phyloP scores from a whole-genome alignment of 1,284 basidiomycete species.

The Apiotrichum mycotoxinovorans region DNA sequence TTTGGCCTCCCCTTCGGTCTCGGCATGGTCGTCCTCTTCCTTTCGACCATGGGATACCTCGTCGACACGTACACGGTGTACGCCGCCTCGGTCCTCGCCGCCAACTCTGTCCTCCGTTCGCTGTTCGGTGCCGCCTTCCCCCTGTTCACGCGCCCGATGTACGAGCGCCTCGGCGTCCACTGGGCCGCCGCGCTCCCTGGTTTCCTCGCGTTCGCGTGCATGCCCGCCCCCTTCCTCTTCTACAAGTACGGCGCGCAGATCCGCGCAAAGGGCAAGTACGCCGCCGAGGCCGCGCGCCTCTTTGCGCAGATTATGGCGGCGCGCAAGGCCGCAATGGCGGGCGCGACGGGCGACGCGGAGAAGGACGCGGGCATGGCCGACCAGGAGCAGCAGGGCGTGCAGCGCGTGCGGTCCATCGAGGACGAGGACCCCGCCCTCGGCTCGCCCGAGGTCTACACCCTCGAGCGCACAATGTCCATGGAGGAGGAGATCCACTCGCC shows the following conservation, averaged over 20 bases:
- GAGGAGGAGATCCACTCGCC: conserved; percentile 17
- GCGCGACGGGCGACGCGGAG: conserved; percentile 12
- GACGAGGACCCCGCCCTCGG: conserved; percentile 7
- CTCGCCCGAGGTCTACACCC: conserved; percentile 17
- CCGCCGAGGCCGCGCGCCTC: conserved; percentile 39
- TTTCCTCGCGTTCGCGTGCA: conserved; percentile 58
- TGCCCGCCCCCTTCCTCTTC: conserved; percentile 56
- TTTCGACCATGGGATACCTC: conserved; percentile 60
- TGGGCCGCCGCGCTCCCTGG: conserved; percentile 67
- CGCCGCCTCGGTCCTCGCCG: conserved; percentile 61
- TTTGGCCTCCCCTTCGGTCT: conserved; percentile 63
- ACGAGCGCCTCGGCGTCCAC: conserved; percentile 58
- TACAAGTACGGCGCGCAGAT: conserved; percentile 58
- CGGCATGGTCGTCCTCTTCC: conserved; percentile 61
- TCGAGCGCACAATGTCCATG: conserved; percentile 21
- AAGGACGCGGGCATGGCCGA: conserved; percentile 9
- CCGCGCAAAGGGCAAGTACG: conserved; percentile 56
- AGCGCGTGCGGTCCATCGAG: conserved; percentile 1
- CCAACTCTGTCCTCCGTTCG: conserved; percentile 66
- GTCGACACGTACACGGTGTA: conserved; percentile 59
- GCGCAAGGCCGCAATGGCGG: conserved; percentile 22
- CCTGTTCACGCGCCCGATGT: conserved; percentile 53
- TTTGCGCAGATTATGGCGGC: conserved; percentile 42
- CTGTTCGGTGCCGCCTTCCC: conserved; percentile 64
- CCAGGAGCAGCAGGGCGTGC: too few species aligned